A percentile compares a stretch with the other conserved stretches of the same genome.
Conservation (phyloP, 2,329 filamentous ascomycete genomes). For the Botrytis medusae region DNA sequence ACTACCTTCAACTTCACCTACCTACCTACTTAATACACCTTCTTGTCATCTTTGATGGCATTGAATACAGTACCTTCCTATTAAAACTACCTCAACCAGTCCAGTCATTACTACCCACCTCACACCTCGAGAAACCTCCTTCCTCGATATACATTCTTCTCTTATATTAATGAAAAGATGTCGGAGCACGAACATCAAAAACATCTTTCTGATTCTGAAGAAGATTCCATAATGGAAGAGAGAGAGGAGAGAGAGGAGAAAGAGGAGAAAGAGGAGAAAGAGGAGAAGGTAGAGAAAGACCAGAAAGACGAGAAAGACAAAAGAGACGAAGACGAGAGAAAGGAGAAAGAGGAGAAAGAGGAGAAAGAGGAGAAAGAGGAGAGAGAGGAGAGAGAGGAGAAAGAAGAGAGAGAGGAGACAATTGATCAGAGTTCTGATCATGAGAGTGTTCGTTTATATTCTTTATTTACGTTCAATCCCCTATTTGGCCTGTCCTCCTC, state of each 20-base stretch:
- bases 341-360: conserved; percentile 22
- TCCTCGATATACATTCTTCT: background rate
- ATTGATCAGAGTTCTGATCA: conserved; percentile 28
- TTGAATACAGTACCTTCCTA: background rate
- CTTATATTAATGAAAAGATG: conserved; percentile 2
- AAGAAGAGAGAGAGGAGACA: conserved; percentile 22
- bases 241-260: conserved; percentile 22
- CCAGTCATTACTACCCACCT: background rate
- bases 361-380: conserved; percentile 19
- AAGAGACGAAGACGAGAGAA: conserved; percentile 20
- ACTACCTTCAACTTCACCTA: background rate
- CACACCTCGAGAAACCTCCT: background rate
- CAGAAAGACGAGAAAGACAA: conserved; percentile 21
- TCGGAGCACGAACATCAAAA: background rate
- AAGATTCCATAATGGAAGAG: conserved; percentile 22
- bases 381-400: conserved; percentile 21
- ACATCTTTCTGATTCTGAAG: conserved; percentile 30
- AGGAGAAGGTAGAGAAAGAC: conserved; percentile 21
- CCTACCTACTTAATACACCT: background rate
- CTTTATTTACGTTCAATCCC: conserved; percentile 12
- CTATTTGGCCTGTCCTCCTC: conserved; percentile 17
- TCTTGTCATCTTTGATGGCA: conserved; percentile 5
- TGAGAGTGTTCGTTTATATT: conserved; percentile 28
- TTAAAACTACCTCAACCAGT: conserved; percentile 4
- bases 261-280: conserved; percentile 20